Evolutionary conservation across 106 monocot genomes (phyloP).

Genomic region (Agapanthus africanus): DNA sequence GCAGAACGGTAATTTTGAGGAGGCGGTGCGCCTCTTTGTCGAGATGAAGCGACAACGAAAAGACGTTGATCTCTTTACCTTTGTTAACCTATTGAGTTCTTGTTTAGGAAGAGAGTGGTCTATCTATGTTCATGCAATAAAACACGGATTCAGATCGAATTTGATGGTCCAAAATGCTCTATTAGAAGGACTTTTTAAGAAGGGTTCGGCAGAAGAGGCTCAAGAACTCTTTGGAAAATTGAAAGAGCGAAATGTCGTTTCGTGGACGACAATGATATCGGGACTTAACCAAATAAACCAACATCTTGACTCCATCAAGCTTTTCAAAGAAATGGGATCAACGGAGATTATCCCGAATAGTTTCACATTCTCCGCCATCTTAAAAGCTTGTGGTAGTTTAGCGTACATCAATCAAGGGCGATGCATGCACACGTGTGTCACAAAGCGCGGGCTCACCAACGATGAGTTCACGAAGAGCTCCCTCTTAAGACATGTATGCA

Average conservation of each 20-base stretch:
- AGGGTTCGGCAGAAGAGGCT: slow-evolving; percentile 30
- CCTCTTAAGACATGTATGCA: slow-evolving; percentile 68
- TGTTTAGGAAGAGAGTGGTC: slow-evolving; percentile 30
- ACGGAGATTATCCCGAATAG: slow-evolving; percentile 35
- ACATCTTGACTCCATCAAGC: slow-evolving; percentile 31
- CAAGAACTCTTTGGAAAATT: slow-evolving; percentile 32
- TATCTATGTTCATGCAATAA: slow-evolving; percentile 37
- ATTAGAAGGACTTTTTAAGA: slow-evolving; percentile 28
- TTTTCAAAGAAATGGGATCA: slow-evolving; percentile 40
- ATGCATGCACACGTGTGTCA: slow-evolving; percentile 32
- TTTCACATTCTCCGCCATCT: slow-evolving; percentile 57
- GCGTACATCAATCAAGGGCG: slow-evolving; percentile 30
- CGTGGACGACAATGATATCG: slow-evolving; percentile 55
- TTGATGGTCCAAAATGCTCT: slow-evolving; percentile 39
- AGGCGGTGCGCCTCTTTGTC: slow-evolving; percentile 27
- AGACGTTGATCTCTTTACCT: slow-evolving; percentile 40
- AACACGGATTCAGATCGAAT: slow-evolving; percentile 35
- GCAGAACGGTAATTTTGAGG: slow-evolving; percentile 22
- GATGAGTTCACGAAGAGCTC: slow-evolving; percentile 37
- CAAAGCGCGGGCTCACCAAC: slow-evolving; percentile 38
- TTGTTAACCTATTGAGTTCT: slow-evolving; percentile 32
- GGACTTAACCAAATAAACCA: slow-evolving; percentile 36
- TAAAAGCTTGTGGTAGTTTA: slow-evolving; percentile 52
- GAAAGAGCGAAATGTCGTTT: slow-evolving; percentile 37
- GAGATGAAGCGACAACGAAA: slow-evolving; percentile 33